A percentile compares a stretch with the other conserved stretches of the same genome.
These are phyloP conservation scores for Oidiodendron maius DNA, from an alignment of 495 filamentous ascomycete genomes.

Conservation along the genomic window DNA sequence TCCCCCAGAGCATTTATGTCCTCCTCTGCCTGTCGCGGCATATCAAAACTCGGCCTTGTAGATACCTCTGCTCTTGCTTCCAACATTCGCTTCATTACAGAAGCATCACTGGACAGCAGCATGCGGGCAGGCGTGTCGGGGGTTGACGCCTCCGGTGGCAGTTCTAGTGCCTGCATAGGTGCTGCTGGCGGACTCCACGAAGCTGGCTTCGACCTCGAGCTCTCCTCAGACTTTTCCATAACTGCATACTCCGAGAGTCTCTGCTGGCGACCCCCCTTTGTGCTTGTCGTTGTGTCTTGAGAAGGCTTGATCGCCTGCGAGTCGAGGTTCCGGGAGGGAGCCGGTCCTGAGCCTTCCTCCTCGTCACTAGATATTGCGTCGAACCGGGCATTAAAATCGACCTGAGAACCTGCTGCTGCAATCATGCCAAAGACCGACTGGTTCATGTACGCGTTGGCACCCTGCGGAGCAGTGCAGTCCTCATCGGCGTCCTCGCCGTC, in stretches of 20 bases:
- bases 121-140: slow-evolving; percentile 5
- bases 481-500: slow-evolving; percentile 62
- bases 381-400: slow-evolving; percentile 75
- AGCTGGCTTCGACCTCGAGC: slow-evolving; percentile 30
- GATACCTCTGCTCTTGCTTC: slow-evolving; percentile 69
- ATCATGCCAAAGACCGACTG: slow-evolving; percentile 94
- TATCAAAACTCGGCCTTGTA: slow-evolving; percentile 45
- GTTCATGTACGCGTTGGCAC: slow-evolving; percentile 61
- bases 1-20: slow-evolving; percentile 24
- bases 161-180: neutral
- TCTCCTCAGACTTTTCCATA: slow-evolving; percentile 50
- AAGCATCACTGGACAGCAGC: slow-evolving; percentile 38
- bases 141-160: slow-evolving; percentile 15
- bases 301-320: slow-evolving; percentile 20
- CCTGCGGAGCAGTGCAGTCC: slow-evolving; percentile 62
- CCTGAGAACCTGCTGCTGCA: slow-evolving; percentile 77
- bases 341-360: slow-evolving; percentile 44
- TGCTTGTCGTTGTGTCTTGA: slow-evolving; percentile 7
- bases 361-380: slow-evolving; percentile 78
- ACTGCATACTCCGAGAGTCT: slow-evolving; percentile 57
- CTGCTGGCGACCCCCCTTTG: slow-evolving; percentile 40
- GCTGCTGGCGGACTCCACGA: slow-evolving; percentile 7
- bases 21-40: slow-evolving; percentile 34
- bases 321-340: slow-evolving; percentile 12
- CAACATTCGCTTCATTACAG: slow-evolving; percentile 76